These are phyloP conservation scores for Theobroma cacao DNA, from an alignment of 345 rosid species.

Conservation along the genomic window DNA sequence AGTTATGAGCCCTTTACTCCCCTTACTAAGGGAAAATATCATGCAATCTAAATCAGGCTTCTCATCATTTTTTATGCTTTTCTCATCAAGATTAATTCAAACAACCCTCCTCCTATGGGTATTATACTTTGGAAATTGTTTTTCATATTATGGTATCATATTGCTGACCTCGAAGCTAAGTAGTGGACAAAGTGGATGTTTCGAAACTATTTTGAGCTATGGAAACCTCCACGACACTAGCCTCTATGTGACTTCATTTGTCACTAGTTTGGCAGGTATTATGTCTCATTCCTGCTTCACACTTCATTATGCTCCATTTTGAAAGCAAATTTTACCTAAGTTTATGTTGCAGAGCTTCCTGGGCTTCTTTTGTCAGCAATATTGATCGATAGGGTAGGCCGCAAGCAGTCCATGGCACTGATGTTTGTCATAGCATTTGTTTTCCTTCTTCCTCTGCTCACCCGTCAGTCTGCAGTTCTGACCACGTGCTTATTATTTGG, in stretches of 20 bases:
- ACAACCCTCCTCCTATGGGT: conserved; percentile 59
- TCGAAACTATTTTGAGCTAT: conserved; percentile 5
- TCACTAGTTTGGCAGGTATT: conserved; percentile 55
- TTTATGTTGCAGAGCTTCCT: conserved; percentile 48
- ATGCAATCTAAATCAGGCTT: conserved; percentile 28
- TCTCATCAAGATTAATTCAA: conserved; percentile 41
- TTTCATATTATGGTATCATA: conserved; percentile 62
- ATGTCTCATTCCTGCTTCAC: neutral
- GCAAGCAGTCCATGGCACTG: conserved; percentile 47
- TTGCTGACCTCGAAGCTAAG: conserved; percentile 59
- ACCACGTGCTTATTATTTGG: conserved; percentile 50
- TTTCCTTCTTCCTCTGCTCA: conserved; percentile 49
- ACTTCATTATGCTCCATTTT: neutral
- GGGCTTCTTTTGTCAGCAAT: conserved; percentile 57
- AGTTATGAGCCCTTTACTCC: conserved; percentile 19
- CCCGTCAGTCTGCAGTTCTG: conserved; percentile 31
- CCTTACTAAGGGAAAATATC: neutral
- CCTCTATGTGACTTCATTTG: conserved; percentile 41
- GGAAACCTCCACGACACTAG: conserved; percentile 18
- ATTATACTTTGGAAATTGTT: conserved; percentile 53
- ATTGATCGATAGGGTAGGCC: conserved; percentile 58
- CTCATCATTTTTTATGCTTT: conserved; percentile 33
- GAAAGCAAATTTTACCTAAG: neutral
- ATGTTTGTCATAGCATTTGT: conserved; percentile 43
- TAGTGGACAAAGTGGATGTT: conserved; percentile 30